phyloP scores from a whole-genome alignment of 441 rosid genomes.

The Corymbia calophylla region DNA sequence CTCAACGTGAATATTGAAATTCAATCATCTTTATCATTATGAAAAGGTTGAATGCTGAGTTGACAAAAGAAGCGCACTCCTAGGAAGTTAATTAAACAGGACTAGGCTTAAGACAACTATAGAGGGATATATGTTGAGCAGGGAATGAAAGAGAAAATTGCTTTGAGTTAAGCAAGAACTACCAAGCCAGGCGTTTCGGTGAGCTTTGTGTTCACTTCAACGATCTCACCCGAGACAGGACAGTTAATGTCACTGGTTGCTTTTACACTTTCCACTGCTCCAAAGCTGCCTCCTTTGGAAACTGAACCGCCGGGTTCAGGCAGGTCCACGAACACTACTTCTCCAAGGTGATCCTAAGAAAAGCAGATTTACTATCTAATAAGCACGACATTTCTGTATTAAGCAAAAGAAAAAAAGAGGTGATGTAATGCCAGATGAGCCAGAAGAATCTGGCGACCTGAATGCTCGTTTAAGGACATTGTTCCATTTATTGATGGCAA shows the following conservation, averaged over 20 bases:
- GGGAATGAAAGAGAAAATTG: background rate
- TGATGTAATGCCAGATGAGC: background rate
- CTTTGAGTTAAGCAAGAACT: constrained; percentile 1
- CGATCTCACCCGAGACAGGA: constrained; percentile 80
- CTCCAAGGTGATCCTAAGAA: constrained; percentile 81
- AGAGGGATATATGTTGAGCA: background rate
- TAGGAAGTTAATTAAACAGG: background rate
- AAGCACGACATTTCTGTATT: background rate
- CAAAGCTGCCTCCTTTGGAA: constrained; percentile 55
- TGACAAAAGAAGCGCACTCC: background rate
- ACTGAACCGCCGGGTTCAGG: constrained; percentile 58
- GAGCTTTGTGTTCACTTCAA: constrained; percentile 79
- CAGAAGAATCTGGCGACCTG: background rate
- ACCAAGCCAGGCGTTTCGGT: constrained; percentile 70
- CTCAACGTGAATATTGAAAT: background rate
- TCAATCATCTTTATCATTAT: background rate
- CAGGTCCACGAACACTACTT: constrained; percentile 89
- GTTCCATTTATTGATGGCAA: background rate
- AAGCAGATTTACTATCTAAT: background rate
- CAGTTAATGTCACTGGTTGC: constrained; percentile 89
- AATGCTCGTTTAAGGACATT: background rate
- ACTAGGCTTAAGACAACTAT: background rate
- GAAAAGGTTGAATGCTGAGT: background rate
- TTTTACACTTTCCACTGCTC: constrained; percentile 95
- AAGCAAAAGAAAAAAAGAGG: background rate